phyloP scores from a whole-genome alignment of 805 yeast genomes.

The Saturnispora bothae region DNA sequence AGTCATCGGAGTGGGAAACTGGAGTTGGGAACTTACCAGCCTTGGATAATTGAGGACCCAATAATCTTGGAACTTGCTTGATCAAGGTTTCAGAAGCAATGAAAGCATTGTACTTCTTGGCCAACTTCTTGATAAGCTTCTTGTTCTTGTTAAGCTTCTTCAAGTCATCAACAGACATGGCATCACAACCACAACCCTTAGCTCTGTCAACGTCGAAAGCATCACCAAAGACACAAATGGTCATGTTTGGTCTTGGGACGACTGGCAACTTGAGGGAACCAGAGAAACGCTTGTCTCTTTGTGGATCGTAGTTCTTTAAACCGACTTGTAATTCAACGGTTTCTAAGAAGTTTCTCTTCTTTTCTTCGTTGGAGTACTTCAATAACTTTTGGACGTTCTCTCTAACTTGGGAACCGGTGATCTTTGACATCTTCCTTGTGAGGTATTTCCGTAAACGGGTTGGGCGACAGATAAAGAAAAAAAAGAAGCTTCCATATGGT shows the following conservation, averaged over 20 bases:
- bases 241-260: constrained; percentile 99
- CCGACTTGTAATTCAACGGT: constrained; percentile 99
- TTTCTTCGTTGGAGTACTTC: constrained; percentile 83
- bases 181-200: constrained; percentile 97
- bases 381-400: constrained; percentile 90
- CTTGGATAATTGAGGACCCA: constrained; percentile 99
- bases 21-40: constrained; percentile 99
- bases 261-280: constrained; percentile 97
- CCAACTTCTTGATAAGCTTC: constrained; percentile 98
- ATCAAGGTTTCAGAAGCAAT: constrained; percentile 98
- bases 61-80: constrained; percentile 99
- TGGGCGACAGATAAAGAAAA: constrained; percentile 36
- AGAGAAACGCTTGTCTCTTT: constrained; percentile 99
- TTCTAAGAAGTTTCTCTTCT: constrained; percentile 99
- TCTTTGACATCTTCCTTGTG: constrained; percentile 57
- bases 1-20: constrained; percentile 98
- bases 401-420: constrained; percentile 89
- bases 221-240: constrained; percentile 99
- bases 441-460: constrained; percentile 32
- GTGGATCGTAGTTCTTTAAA: constrained; percentile 99
- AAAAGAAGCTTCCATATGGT: neutral
- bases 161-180: constrained; percentile 99
- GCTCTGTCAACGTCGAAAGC: constrained; percentile 99
- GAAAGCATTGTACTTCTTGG: constrained; percentile 99
- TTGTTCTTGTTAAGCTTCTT: constrained; percentile 99